Base-by-base conservation (phyloP, 2,329 filamentous ascomycete genomes). In the Aspergillus texensis region DNA sequence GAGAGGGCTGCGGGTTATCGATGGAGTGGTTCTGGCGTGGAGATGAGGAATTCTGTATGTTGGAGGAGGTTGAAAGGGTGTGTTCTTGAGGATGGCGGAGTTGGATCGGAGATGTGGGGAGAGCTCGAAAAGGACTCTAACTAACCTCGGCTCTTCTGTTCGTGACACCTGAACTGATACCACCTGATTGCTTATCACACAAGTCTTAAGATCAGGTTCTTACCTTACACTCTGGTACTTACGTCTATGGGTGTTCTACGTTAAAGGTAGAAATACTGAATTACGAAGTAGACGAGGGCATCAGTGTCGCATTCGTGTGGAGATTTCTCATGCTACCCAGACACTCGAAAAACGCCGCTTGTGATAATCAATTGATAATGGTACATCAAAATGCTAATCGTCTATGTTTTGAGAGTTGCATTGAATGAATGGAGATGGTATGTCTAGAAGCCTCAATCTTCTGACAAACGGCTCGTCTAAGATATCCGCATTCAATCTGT, bases 101-200 rank as follows among this genome's bases (percentile, higher is more conserved):
- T n/a, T 52, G 24, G 16, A 54, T 58, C 52, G 55, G 60, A 62
- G 60, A 62, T 58, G 60, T 48, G 60, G 60, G 60, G 60, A 62
- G 60, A 62, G 36, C 43, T 58, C 2, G 53, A 50, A 12, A 46
- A 9, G 26, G 11, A 28, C 1, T 28, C 26, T 6, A 28, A 10
- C 28, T 52, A 34, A 53, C 57, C 57, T 59, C 57, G 57, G 57
- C 57, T 46, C 24, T 39, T 58, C 16, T 39, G 26, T 19, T 41
- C 21, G 10, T 26, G n/a, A 36, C 34, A 26, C 34, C 30, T 55
- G 52, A 21, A 36, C 14, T 53, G 14, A 30, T 26, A 53, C 45
- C 45, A 48, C 45, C 45, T 48, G 21, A 26, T 26, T 8, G 24
- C n/a, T 48, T 48, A 48, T 48, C 45, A 48, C 14, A 6, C 21